Percentiles rank a stretch among this genome's conserved stretches.
These are phyloP conservation scores for Heterococcus sp. DNA, from an alignment of 108 stramenopile genomes.

Conservation along the genomic window DNA sequence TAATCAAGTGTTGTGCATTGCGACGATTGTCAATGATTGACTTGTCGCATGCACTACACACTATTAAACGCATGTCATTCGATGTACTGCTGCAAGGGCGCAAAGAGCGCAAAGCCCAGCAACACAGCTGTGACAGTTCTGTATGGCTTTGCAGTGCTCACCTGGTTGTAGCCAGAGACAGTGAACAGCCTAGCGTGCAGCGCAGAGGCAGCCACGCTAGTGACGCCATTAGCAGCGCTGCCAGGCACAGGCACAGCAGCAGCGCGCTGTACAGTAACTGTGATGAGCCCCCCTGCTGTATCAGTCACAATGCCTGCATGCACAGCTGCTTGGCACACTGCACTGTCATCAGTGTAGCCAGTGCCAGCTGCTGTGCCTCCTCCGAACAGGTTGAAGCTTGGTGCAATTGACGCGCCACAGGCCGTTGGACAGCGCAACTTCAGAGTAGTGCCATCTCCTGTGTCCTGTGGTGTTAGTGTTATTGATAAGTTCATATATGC, in stretches of 20 bases:
- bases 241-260: not conserved
- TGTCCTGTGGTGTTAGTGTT: constrained; percentile 56
- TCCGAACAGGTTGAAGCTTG: constrained; percentile 5
- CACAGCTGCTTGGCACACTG: constrained; percentile 69
- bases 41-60: no score
- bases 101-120: no score
- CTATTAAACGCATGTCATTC: no score
- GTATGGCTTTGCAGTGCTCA: no score
- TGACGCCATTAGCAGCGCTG: constrained; percentile 1
- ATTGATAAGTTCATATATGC: no score
- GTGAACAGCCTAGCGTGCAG: constrained; percentile 2
- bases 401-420: constrained; percentile 31
- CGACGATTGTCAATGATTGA: no score
- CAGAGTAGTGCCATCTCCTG: constrained; percentile 68
- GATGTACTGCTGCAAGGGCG: no score
- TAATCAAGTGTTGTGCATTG: no score
- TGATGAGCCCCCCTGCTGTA: constrained; percentile 43
- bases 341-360: constrained; percentile 65
- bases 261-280: constrained; percentile 49
- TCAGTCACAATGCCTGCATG: constrained; percentile 62
- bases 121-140: no score
- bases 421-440: constrained; percentile 57
- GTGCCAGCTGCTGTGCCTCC: constrained; percentile 25
- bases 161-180: not conserved
- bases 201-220: not conserved